Evolutionary conservation across 192 early-diverging fungal genomes (phyloP).

Genomic region (Rhizophlyctis rosea): DNA sequence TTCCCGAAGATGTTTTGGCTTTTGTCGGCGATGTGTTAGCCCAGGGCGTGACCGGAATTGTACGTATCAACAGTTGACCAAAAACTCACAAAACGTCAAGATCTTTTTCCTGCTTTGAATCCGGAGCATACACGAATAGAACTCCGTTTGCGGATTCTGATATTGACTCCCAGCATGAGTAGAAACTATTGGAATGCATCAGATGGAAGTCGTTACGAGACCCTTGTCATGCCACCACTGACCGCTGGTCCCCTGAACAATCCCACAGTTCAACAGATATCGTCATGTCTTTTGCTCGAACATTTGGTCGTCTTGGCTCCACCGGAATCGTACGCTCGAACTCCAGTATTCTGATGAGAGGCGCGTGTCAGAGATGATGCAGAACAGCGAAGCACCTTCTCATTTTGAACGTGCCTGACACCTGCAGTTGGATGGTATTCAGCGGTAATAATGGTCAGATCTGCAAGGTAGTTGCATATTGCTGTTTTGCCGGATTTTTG

Average conservation of each 20-base stretch:
- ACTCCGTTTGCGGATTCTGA: conserved; percentile 30
- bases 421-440: conserved; percentile 49
- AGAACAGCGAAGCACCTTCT: neutral
- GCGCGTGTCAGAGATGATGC: neutral
- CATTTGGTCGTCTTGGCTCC: too few species aligned
- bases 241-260: conserved; percentile 43
- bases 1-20: conserved; percentile 37
- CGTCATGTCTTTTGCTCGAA: conserved; percentile 6
- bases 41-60: too few species aligned
- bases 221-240: neutral
- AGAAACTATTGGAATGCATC: too few species aligned
- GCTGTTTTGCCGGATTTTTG: conserved; percentile 40
- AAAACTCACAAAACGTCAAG: conserved; percentile 36
- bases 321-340: conserved; percentile 25
- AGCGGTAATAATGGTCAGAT: conserved; percentile 20
- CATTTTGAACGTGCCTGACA: conserved; percentile 28
- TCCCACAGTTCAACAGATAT: conserved; percentile 46
- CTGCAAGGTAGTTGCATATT: conserved; percentile 42
- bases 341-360: conserved; percentile 30
- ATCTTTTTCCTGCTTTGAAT: conserved; percentile 41
- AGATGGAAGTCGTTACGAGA: conserved; percentile 2
- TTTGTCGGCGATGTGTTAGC: neutral
- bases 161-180: conserved; percentile 35
- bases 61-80: too few species aligned
- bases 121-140: conserved; percentile 35